Percentiles rank a stretch among this genome's conserved stretches.
Conservation (phyloP, 2,329 filamentous ascomycete genomes). For the Ambrosiella xylebori region DNA sequence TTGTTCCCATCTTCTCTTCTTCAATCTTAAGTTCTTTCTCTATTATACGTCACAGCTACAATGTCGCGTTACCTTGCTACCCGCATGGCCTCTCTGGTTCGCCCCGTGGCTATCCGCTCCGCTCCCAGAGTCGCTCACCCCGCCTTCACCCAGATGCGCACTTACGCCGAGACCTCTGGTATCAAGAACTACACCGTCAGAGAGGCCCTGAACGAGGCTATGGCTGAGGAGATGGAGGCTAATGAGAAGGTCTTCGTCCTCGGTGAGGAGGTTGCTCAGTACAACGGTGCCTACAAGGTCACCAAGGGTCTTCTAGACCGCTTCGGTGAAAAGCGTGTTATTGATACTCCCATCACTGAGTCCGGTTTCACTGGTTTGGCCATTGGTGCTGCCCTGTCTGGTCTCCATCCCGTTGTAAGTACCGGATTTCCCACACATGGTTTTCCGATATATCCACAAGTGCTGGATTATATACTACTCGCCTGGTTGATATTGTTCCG, state of each 20-base stretch:
- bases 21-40: constrained; percentile 1
- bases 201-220: constrained; percentile 93
- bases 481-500: too few species aligned
- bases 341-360: constrained; percentile 97
- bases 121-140: constrained; percentile 11
- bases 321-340: constrained; percentile 93
- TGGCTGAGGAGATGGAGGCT: constrained; percentile 88
- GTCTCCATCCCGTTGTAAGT: constrained; percentile 82
- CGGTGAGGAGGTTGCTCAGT: constrained; percentile 97
- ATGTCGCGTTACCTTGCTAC: constrained; percentile 13
- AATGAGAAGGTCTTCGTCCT: constrained; percentile 93
- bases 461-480: neutral
- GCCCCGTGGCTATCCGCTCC: constrained; percentile 9
- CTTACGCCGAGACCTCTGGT: constrained; percentile 40
- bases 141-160: constrained; percentile 27
- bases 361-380: constrained; percentile 88
- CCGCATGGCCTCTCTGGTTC: constrained; percentile 12
- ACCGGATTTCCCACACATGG: neutral
- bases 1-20: constrained; percentile 1
- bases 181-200: constrained; percentile 90
- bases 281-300: constrained; percentile 99
- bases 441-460: neutral
- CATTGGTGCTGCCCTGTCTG: constrained; percentile 84
- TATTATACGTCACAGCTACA: constrained; percentile 1
- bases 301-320: constrained; percentile 94